These are phyloP conservation scores for Pleurotus eryngii DNA, from an alignment of 768 basidiomycete genomes.

Conservation along the genomic window DNA sequence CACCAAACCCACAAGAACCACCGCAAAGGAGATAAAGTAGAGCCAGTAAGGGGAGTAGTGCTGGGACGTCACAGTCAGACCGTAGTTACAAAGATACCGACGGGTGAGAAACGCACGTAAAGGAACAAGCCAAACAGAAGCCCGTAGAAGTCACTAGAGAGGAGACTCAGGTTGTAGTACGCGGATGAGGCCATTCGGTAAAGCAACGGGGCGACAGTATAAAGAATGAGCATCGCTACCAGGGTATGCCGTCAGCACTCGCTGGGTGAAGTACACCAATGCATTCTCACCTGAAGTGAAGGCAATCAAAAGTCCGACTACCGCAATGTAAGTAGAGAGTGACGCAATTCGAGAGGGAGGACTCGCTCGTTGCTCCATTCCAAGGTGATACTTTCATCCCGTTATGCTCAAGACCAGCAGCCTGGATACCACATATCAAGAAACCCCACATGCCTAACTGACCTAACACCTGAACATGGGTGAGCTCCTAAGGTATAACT, in stretches of 20 bases:
- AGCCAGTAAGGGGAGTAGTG: slow-evolving; percentile 85
- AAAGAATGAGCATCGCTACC: slow-evolving; percentile 79
- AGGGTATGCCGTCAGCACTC: slow-evolving; percentile 11
- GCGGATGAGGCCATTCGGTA: slow-evolving; percentile 85
- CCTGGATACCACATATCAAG: slow-evolving; percentile 76
- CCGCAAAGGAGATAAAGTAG: slow-evolving; percentile 76
- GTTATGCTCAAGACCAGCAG: slow-evolving; percentile 69
- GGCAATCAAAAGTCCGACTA: slow-evolving; percentile 43
- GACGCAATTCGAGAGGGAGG: neutral
- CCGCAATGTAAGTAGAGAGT: neutral
- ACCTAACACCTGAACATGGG: slow-evolving; percentile 58
- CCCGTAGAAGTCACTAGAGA: slow-evolving; percentile 89
- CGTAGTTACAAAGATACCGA: neutral
- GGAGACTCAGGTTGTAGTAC: slow-evolving; percentile 79
- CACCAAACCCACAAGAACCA: slow-evolving; percentile 71
- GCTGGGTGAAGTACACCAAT: too few species aligned
- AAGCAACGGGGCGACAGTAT: slow-evolving; percentile 81
- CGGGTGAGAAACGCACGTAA: slow-evolving; percentile 33
- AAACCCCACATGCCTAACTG: slow-evolving; percentile 85
- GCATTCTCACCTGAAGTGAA: slow-evolving; percentile 29
- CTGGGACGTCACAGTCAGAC: slow-evolving; percentile 31
- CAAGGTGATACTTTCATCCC: slow-evolving; percentile 65
- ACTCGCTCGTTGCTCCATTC: slow-evolving; percentile 67
- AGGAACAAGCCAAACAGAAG: slow-evolving; percentile 70
- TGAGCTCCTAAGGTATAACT: neutral